Evolutionary conservation across 2,329 filamentous ascomycete species (phyloP), one percentile per base, ranked within the genome.

Genomic region (Didymella keratinophila): DNA sequence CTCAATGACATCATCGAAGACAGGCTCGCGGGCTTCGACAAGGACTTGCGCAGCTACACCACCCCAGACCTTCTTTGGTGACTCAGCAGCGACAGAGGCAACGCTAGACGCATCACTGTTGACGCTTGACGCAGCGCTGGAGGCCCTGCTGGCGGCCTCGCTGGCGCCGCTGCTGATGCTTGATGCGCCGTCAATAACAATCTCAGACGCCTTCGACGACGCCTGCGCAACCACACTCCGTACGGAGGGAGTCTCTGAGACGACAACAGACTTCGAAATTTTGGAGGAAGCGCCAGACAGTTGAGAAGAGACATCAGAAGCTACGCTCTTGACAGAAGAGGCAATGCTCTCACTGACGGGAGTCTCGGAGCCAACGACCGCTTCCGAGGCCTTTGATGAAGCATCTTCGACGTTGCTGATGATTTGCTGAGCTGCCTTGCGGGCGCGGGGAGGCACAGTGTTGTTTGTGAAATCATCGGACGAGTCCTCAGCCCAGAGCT

Each of bases 391-490:
- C 36, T 76, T 72, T 10, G 74, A 77, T 23, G 72, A 73, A 23
- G 71, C 73, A 10, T 74, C 65, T 44, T 78, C 75, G 23, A 77
- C 72, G 39, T 75, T 75, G 14, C 77, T 69, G 18, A 74, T 69
- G n/a, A 78, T 74, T 52, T 79, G 72, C 44, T 81, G 72, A 37
- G 78, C 79, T 48, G 75, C 78, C 43, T 80, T 80, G 55, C 78
- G 77, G 3, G 78, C 86, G 20, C 85, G 84, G 10, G 83, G 79
- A 49, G 87, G 85, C 69, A 90, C 84, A 16, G 80, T 80, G 49
- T 88, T 88, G 44, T 85, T 87, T 46, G 89, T 88, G 70, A 96
- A 98, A 73, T 96, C 88, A 50, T 95, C 88, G 12, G 86, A 89
- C 2, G 84, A 80, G 73, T 98, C 94, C 34, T 83, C 80, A 8